phyloP scores from a whole-genome alignment of 164 flowering plant genomes.

The Chimonanthus praecox region DNA sequence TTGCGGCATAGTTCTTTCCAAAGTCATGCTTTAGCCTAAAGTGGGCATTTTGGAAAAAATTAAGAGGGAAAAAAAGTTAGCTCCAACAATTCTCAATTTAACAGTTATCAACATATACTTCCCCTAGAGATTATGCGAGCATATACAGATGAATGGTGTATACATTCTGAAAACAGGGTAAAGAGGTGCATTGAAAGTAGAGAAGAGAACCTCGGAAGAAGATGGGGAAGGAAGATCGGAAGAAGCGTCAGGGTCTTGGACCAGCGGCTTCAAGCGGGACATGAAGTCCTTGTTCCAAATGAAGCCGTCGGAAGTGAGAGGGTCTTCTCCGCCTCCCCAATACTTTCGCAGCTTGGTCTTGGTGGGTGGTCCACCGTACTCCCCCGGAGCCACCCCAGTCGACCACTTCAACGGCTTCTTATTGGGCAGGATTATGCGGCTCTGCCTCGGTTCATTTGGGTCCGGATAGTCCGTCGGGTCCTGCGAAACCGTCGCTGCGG shows the following conservation, averaged over 20 bases:
- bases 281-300: slow-evolving; percentile 93
- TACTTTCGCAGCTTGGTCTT: slow-evolving; percentile 76
- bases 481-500: slow-evolving; percentile 13
- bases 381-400: slow-evolving; percentile 85
- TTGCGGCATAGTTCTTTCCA: too few relatives aligned
- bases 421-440: slow-evolving; percentile 70
- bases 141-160: too few relatives aligned
- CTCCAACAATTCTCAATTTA: too few relatives aligned
- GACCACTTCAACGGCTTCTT: slow-evolving; percentile 86
- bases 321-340: slow-evolving; percentile 88
- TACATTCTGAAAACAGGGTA: too few relatives aligned
- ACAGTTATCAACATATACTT: too few relatives aligned
- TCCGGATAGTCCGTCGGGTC: slow-evolving; percentile 11
- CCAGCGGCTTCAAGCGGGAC: slow-evolving; percentile 58
- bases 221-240: slow-evolving; percentile 15
- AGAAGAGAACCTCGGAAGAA: slow-evolving; percentile 38
- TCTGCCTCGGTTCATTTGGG: slow-evolving; percentile 10
- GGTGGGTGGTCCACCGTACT: slow-evolving; percentile 87
- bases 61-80: too few relatives aligned
- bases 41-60: too few relatives aligned
- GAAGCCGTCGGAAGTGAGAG: slow-evolving; percentile 57
- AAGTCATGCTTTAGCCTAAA: too few relatives aligned
- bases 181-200: background rate
- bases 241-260: slow-evolving; percentile 24
- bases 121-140: too few relatives aligned